phyloP scores from a whole-genome alignment of 768 basidiomycete genomes.

The Amanita thiersii region DNA sequence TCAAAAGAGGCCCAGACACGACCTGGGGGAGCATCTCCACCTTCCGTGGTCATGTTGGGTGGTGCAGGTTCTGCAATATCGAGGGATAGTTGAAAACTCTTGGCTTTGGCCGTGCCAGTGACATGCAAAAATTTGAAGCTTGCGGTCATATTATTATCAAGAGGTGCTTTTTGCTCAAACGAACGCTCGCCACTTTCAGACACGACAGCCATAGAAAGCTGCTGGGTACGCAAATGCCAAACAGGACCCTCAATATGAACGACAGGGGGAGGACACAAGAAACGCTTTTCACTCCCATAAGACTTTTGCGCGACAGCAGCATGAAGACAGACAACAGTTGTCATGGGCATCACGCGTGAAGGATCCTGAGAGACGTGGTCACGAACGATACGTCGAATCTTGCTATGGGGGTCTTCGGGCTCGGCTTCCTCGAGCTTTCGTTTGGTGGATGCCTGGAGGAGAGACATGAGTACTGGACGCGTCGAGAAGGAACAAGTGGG shows the following conservation, averaged over 20 bases:
- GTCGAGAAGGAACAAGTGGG: conserved; percentile 5
- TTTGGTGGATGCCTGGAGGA: conserved; percentile 41
- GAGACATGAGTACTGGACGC: conserved; percentile 7
- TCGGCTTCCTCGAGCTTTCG: conserved; percentile 68
- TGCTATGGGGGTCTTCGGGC: conserved; percentile 60
- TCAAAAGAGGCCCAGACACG: conserved; percentile 89
- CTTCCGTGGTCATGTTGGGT: conserved; percentile 36
- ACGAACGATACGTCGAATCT: conserved; percentile 79
- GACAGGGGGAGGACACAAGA: conserved; percentile 88
- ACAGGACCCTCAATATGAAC: conserved; percentile 89
- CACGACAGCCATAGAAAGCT: conserved; percentile 80
- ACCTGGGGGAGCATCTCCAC: conserved; percentile 40
- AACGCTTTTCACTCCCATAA: conserved; percentile 92
- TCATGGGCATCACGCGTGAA: conserved; percentile 76
- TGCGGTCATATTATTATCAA: conserved; percentile 79
- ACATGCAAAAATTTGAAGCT: conserved; percentile 92
- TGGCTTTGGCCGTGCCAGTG: conserved; percentile 80
- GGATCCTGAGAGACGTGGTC: conserved; percentile 76
- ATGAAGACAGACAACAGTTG: conserved; percentile 83
- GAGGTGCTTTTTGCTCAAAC: conserved; percentile 75
- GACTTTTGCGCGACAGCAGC: conserved; percentile 95
- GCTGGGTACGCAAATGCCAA: conserved; percentile 75
- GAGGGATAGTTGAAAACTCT: conserved; percentile 81
- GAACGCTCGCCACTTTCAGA: conserved; percentile 78
- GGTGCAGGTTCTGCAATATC: conserved; percentile 75